phyloP scores from a whole-genome alignment of 257 asterid species.

The Primulina tabacum region DNA sequence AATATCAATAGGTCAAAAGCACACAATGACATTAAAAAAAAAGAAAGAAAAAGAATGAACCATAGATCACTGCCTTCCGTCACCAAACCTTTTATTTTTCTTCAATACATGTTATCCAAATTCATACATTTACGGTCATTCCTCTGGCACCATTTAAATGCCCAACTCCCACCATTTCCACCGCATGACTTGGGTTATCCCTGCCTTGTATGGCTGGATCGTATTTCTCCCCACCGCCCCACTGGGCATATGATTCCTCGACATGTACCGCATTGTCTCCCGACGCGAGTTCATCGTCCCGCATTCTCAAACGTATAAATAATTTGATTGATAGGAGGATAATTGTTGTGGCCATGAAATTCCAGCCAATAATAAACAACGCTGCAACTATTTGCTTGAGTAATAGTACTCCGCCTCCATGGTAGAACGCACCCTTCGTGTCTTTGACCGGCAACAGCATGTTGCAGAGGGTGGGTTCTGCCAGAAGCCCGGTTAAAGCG shows the following conservation, averaged over 20 bases:
- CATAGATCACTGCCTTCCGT: too few relatives aligned
- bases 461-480: conserved; percentile 67
- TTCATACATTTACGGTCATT: conserved; percentile 54
- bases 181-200: conserved; percentile 39
- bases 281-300: conserved; percentile 71
- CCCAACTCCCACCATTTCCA: conserved; percentile 33
- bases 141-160: conserved; percentile 61
- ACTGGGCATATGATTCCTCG: conserved; percentile 83
- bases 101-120: neutral
- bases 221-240: conserved; percentile 86
- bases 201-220: conserved; percentile 66
- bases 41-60: too few relatives aligned
- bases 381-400: conserved; percentile 76
- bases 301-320: conserved; percentile 71
- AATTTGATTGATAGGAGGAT: conserved; percentile 53
- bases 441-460: conserved; percentile 57
- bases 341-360: conserved; percentile 51
- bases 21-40: too few relatives aligned
- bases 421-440: conserved; percentile 69
- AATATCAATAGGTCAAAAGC: too few relatives aligned
- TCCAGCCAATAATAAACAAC: conserved; percentile 74
- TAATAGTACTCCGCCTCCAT: conserved; percentile 51
- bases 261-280: conserved; percentile 95
- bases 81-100: too few relatives aligned
- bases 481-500: conserved; percentile 68